phyloP scores from a whole-genome alignment of 805 yeast genomes.

The Cyberlindnera meyerae region DNA sequence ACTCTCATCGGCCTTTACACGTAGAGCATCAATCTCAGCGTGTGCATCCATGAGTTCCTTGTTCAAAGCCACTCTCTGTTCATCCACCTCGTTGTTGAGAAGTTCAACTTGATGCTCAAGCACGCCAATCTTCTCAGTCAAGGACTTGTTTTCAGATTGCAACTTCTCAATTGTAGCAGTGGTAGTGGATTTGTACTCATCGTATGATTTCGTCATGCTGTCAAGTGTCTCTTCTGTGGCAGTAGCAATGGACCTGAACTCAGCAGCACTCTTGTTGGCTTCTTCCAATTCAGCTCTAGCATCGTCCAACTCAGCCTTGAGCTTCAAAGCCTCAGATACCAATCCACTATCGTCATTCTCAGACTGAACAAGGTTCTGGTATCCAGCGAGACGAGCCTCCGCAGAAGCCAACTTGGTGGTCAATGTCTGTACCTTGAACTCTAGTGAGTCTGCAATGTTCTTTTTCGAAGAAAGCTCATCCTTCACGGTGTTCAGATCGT shows the following conservation, averaged over 20 bases:
- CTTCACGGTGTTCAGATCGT: conserved; percentile 38
- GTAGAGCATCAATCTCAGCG: conserved; percentile 16
- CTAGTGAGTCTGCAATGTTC: conserved; percentile 34
- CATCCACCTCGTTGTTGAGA: conserved; percentile 29
- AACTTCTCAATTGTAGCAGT: conserved; percentile 15
- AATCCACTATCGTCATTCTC: conserved; percentile 24
- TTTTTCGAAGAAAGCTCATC: conserved; percentile 40
- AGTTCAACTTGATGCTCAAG: conserved; percentile 29
- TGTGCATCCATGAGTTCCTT: conserved; percentile 15
- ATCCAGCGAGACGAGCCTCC: conserved; percentile 29
- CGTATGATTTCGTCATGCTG: conserved; percentile 51
- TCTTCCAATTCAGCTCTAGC: conserved; percentile 50
- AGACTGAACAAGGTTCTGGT: conserved; percentile 24
- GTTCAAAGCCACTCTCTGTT: conserved; percentile 26
- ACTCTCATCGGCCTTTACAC: conserved; percentile 19
- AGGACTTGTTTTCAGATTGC: conserved; percentile 18
- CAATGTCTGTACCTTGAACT: conserved; percentile 32
- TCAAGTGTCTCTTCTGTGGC: conserved; percentile 64
- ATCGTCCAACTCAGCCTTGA: conserved; percentile 38
- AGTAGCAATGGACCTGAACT: conserved; percentile 56
- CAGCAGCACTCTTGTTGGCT: conserved; percentile 53
- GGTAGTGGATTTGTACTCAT: conserved; percentile 32
- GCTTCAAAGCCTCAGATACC: conserved; percentile 28
- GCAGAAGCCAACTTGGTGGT: conserved; percentile 27
- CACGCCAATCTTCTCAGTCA: conserved; percentile 21